A percentile compares a stretch with the other conserved stretches of the same genome.
Evolutionary conservation across 2,329 filamentous ascomycete genomes (phyloP).

Genomic region (Colletotrichum liriopes): DNA sequence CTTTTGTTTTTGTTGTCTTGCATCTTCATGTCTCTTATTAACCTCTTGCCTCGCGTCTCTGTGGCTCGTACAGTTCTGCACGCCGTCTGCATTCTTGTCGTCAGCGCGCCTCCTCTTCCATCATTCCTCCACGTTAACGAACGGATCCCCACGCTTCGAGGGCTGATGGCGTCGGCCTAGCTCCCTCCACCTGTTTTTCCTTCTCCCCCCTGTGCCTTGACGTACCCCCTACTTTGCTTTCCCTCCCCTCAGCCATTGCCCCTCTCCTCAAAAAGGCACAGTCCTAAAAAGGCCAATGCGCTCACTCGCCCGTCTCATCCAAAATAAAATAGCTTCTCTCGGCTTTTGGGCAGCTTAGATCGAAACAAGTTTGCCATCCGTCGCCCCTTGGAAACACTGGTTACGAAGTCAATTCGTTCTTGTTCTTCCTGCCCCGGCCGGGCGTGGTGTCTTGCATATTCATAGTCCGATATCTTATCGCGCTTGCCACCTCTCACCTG

Average conservation of each 20-base stretch:
- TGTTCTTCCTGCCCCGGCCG: slow-evolving; percentile 17
- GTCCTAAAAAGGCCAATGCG: slow-evolving; percentile 31
- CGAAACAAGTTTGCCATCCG: slow-evolving; percentile 15
- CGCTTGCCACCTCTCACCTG: slow-evolving; percentile 40
- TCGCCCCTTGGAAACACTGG: slow-evolving; percentile 38
- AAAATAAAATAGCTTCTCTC: slow-evolving; percentile 35
- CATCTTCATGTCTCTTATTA: slow-evolving; percentile 22
- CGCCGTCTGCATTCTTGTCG: slow-evolving; percentile 39
- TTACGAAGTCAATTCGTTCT: slow-evolving; percentile 30
- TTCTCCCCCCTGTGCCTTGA: slow-evolving; percentile 32
- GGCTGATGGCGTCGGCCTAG: slow-evolving; percentile 38
- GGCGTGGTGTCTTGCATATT: slow-evolving; percentile 18
- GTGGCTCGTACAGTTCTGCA: slow-evolving; percentile 15
- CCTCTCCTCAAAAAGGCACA: slow-evolving; percentile 30
- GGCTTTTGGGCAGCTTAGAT: slow-evolving; percentile 28
- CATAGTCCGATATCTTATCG: slow-evolving; percentile 44
- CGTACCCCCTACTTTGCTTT: slow-evolving; percentile 35
- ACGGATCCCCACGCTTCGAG: slow-evolving; percentile 38
- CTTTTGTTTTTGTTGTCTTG: slow-evolving; percentile 36
- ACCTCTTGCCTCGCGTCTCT: slow-evolving; percentile 16
- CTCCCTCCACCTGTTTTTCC: slow-evolving; percentile 39
- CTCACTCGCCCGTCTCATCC: slow-evolving; percentile 13
- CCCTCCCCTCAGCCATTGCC: slow-evolving; percentile 24
- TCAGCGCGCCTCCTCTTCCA: slow-evolving; percentile 39
- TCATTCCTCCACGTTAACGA: slow-evolving; percentile 38